Conservation (phyloP, 768 basidiomycete genomes). For the Auricularia auricula-judae region DNA sequence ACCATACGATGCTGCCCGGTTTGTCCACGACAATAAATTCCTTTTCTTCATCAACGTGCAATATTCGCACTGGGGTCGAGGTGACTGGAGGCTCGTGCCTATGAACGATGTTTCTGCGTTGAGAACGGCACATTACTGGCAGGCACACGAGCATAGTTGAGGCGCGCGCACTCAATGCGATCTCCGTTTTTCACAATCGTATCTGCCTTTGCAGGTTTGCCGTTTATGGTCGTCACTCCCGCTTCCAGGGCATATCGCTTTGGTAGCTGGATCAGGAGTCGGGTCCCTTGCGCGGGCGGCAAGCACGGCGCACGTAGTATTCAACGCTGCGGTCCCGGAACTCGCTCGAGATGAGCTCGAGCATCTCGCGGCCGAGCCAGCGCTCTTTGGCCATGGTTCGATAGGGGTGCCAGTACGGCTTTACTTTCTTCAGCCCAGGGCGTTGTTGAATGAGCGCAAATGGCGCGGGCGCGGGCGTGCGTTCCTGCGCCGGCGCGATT, state of each 20-base stretch:
- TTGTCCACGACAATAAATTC: slow-evolving; percentile 91
- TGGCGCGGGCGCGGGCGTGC: background rate
- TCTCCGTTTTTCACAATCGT: slow-evolving; percentile 80
- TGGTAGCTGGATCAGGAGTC: background rate
- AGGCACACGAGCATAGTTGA: slow-evolving; percentile 1
- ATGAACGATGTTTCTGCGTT: slow-evolving; percentile 77
- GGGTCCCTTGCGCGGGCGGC: background rate
- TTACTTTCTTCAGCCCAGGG: slow-evolving; percentile 61
- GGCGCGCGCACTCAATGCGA: slow-evolving; percentile 62
- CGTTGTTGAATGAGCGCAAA: background rate
- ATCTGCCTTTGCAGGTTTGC: slow-evolving; percentile 68
- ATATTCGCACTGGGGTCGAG: slow-evolving; percentile 65
- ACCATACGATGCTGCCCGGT: slow-evolving; percentile 88
- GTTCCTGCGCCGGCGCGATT: no score
- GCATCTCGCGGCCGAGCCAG: slow-evolving; percentile 77
- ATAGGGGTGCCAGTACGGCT: slow-evolving; percentile 90
- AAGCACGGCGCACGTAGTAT: slow-evolving; percentile 67
- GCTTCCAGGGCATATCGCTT: slow-evolving; percentile 71
- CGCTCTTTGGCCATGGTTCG: slow-evolving; percentile 87
- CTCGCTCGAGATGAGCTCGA: slow-evolving; percentile 90
- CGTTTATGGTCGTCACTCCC: slow-evolving; percentile 93
- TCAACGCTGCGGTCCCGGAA: slow-evolving; percentile 91
- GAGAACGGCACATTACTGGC: background rate
- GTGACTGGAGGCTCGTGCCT: slow-evolving; percentile 97
- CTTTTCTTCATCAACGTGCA: slow-evolving; percentile 66